Percentiles rank a stretch among this genome's conserved stretches.
Conservation (phyloP, 129 eudicot genomes). For the Flaveria linearis region DNA sequence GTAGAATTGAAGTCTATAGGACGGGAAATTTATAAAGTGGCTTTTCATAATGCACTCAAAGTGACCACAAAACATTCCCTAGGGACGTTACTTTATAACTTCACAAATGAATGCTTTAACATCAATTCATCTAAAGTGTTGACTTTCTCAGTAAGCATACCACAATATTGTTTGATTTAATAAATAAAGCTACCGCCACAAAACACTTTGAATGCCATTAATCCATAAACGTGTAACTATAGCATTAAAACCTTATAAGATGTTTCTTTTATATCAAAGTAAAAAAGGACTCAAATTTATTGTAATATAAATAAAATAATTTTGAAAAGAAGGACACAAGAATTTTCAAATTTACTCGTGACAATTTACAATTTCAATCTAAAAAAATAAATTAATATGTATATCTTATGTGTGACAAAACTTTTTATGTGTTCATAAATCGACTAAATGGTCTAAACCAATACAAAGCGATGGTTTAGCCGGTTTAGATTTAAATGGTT, state of each 20-base stretch:
- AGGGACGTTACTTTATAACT: slow-evolving; percentile 34
- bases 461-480: too few relatives aligned
- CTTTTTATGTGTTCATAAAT: too few relatives aligned
- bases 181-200: slow-evolving; percentile 30
- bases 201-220: slow-evolving; percentile 37
- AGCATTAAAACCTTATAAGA: slow-evolving; percentile 2
- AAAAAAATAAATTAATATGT: too few relatives aligned
- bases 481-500: too few relatives aligned
- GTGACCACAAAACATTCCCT: slow-evolving; percentile 40
- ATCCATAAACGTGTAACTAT: slow-evolving; percentile 33
- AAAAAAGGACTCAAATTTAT: too few relatives aligned
- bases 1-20: background rate
- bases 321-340: too few relatives aligned
- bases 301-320: too few relatives aligned
- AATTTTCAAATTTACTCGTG: too few relatives aligned
- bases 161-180: slow-evolving; percentile 23
- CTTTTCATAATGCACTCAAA: slow-evolving; percentile 33
- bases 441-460: too few relatives aligned
- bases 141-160: slow-evolving; percentile 26
- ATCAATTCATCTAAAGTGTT: slow-evolving; percentile 27
- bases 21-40: slow-evolving; percentile 16
- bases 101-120: slow-evolving; percentile 24
- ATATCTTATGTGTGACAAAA: too few relatives aligned
- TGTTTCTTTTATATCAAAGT: background rate
- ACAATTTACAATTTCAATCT: too few relatives aligned